A percentile compares a stretch with the other conserved stretches of the same genome.
Evolutionary conservation across 2,329 filamentous ascomycete species (phyloP).

Genomic region (Aspergillus ruber): DNA sequence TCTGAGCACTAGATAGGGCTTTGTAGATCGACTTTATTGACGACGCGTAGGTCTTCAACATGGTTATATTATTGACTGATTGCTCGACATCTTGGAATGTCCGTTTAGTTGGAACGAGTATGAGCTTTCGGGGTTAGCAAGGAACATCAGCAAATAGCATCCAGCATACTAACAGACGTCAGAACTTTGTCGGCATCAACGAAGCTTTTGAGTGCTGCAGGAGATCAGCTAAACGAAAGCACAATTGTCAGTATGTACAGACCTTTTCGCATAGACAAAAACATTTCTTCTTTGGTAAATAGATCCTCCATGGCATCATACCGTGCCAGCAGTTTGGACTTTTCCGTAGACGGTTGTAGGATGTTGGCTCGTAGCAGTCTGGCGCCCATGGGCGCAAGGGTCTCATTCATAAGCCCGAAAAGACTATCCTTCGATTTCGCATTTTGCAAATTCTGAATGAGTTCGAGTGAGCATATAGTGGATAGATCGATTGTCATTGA

Average conservation of each 20-base stretch:
- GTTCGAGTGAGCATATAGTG: constrained; percentile 77
- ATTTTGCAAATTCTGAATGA: constrained; percentile 79
- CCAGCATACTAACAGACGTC: constrained; percentile 53
- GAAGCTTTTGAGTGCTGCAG: constrained; percentile 63
- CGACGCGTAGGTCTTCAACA: constrained; percentile 74
- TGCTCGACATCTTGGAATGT: constrained; percentile 68
- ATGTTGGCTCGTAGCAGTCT: constrained; percentile 79
- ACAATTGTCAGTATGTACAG: constrained; percentile 6
- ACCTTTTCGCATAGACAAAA: constrained; percentile 68
- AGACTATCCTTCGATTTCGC: constrained; percentile 73
- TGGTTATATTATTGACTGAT: constrained; percentile 77
- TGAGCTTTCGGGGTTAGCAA: constrained; percentile 50
- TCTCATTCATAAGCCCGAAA: constrained; percentile 79
- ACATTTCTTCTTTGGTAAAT: constrained; percentile 75
- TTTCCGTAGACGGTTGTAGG: constrained; percentile 75
- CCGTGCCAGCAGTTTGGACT: constrained; percentile 60
- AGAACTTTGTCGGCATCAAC: constrained; percentile 74
- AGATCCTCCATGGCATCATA: constrained; percentile 82
- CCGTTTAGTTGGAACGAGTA: constrained; percentile 62
- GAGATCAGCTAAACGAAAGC: constrained; percentile 2
- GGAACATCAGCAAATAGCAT: background rate
- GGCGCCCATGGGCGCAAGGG: constrained; percentile 79
- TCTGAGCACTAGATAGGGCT: constrained; percentile 59
- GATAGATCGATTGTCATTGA: constrained; percentile 94
- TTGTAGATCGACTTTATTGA: constrained; percentile 62